Evolutionary conservation across 2,329 filamentous ascomycete species (phyloP).

Genomic region (Cordyceps tenuipes): DNA sequence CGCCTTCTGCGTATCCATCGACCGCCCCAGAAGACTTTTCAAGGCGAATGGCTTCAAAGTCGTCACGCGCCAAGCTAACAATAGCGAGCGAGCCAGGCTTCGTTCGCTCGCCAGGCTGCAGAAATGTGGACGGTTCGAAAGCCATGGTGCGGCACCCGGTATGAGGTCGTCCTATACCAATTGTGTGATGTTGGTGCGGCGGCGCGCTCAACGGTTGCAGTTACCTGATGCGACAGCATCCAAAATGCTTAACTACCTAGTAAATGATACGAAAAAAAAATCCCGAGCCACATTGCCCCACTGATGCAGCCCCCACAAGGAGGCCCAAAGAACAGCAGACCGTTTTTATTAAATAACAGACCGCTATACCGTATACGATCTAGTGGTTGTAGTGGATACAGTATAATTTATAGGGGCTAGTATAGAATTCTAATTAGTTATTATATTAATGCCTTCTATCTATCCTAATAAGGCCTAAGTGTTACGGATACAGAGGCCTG

Average conservation of each 20-base stretch:
- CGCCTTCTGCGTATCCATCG: slow-evolving; percentile 67
- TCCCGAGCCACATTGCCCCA: background rate
- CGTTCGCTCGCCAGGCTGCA: slow-evolving; percentile 59
- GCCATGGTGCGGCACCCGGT: slow-evolving; percentile 23
- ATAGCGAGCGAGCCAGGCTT: slow-evolving; percentile 64
- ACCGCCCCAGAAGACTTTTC: slow-evolving; percentile 52
- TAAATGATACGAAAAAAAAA: background rate
- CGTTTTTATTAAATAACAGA: no score
- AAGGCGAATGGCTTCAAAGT: slow-evolving; percentile 67
- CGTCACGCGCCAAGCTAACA: slow-evolving; percentile 81
- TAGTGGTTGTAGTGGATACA: no score
- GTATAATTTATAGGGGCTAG: no score
- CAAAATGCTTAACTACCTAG: background rate
- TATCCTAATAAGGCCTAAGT: no score
- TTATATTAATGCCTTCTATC: no score
- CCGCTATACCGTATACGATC: no score
- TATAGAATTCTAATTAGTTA: no score
- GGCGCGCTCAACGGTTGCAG: background rate
- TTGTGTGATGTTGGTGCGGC: background rate
- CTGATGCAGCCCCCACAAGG: slow-evolving; percentile 1
- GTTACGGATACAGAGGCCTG: no score
- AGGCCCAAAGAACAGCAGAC: no score
- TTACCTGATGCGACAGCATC: background rate
- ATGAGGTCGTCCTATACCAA: background rate
- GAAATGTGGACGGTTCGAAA: slow-evolving; percentile 62